Conservation (phyloP, 2,329 filamentous ascomycete species). For the Diaporthe ampelina region DNA sequence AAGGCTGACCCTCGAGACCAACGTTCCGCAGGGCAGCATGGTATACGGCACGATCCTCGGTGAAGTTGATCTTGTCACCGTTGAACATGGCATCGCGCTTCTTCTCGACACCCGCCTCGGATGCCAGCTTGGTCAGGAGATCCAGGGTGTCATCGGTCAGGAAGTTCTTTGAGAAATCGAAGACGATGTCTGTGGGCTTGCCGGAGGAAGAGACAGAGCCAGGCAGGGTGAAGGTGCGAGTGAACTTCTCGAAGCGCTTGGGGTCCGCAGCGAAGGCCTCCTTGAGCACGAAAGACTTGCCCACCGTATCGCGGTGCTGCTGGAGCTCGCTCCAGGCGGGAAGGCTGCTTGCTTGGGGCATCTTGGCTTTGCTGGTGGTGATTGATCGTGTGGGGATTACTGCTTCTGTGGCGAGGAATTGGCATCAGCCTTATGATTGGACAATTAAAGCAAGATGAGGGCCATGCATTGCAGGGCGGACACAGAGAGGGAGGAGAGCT, state of each 20-base stretch:
- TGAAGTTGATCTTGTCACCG: constrained; percentile 99
- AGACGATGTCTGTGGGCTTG: constrained; percentile 83
- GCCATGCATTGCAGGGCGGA: background rate
- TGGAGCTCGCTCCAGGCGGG: constrained; percentile 91
- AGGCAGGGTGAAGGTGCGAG: constrained; percentile 84
- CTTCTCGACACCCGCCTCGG: constrained; percentile 91
- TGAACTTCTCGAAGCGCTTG: constrained; percentile 90
- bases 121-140: constrained; percentile 88
- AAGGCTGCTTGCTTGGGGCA: constrained; percentile 89
- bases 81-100: constrained; percentile 98
- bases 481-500: background rate
- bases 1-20: constrained; percentile 66
- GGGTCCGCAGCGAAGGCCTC: constrained; percentile 92
- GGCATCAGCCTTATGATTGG: background rate
- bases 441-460: background rate
- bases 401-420: background rate
- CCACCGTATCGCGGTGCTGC: constrained; percentile 87
- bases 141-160: constrained; percentile 91
- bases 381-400: background rate
- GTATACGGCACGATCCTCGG: constrained; percentile 95
- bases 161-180: constrained; percentile 99
- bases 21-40: constrained; percentile 95
- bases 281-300: constrained; percentile 92
- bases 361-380: constrained; percentile 52
- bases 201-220: constrained; percentile 74